Base-by-base conservation (phyloP, 2,329 filamentous ascomycete genomes). In the Emergomyces pasteurianus region DNA sequence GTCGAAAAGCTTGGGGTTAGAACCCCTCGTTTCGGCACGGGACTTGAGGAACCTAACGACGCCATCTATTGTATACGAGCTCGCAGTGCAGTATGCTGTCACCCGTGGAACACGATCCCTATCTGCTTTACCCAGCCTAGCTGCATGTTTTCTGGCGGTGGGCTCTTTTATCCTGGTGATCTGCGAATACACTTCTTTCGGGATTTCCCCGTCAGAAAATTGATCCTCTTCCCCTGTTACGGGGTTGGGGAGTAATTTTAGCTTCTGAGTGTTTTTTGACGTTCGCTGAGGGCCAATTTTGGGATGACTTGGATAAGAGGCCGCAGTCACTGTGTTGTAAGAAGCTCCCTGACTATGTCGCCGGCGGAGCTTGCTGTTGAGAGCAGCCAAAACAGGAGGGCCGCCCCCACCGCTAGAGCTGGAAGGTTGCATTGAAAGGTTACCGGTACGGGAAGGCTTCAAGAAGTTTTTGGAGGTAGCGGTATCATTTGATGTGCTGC, bases 131-230 rank as follows among this genome's bases (percentile, higher is more conserved):
- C 94, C 94, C 47, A 99, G 76, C 60, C 92, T 81, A 34, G 94
- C 94, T 18, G 94, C 94, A 79, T 97, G 92, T 68, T 94, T 84
- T 63, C 94, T 81, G 9, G 94, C 94, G 0, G 88, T 96, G 0
- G 92, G 92, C 70, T 99, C 94, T 74, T 97, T 97, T 76, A 99
- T 99, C 52, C 94, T 84, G 9, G 92, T 96, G 73, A 96, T 97
- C 73, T 99, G 94, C 31, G 92, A 92, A 77, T 99, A 99, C 38
- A 99, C 94, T 72, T 99, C 94, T 65, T 92, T 82, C 10, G 92
- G 91, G 69, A 90, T 94, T 74, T 96, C 92, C 69, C 96, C 92
- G 64, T 97, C 92, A 65, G 80, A 67, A 21, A 80, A 85, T 50
- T 92, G 89, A 28, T 90, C 89, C 42, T 92, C 90, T 31, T 89